Evolutionary conservation across 2,329 filamentous ascomycete species (phyloP).

Genomic region (Colletotrichum ledebouriae): DNA sequence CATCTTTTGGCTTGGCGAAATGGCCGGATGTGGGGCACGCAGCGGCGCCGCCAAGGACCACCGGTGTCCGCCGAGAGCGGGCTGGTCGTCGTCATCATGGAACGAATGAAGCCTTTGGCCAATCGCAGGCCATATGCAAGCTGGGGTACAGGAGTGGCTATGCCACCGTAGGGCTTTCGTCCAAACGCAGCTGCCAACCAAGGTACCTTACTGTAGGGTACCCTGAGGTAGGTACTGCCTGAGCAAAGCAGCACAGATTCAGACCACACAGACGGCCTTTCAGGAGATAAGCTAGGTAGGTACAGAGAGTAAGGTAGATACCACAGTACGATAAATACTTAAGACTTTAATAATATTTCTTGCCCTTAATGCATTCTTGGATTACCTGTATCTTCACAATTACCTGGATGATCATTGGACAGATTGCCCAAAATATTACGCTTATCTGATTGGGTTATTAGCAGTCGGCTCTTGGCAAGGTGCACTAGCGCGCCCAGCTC

Average conservation of each 20-base stretch:
- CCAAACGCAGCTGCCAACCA: slow-evolving; percentile 20
- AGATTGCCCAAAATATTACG: not conserved
- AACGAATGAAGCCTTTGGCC: slow-evolving; percentile 24
- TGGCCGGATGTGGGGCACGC: slow-evolving; percentile 35
- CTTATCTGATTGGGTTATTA: slow-evolving; percentile 16
- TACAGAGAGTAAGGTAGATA: no score
- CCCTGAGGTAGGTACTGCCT: no score
- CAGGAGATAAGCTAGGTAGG: no score
- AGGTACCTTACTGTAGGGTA: no score
- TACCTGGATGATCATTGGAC: slow-evolving; percentile 5
- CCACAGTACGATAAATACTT: no score
- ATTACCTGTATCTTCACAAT: no score
- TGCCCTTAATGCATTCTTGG: not conserved
- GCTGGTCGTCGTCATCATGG: slow-evolving; percentile 40
- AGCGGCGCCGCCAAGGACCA: slow-evolving; percentile 41
- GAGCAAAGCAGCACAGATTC: not conserved
- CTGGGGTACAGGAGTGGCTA: slow-evolving; percentile 26
- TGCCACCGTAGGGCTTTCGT: slow-evolving; percentile 25
- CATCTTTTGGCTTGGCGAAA: not conserved
- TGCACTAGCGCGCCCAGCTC: slow-evolving; percentile 11
- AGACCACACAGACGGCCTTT: not conserved
- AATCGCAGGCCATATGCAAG: slow-evolving; percentile 22
- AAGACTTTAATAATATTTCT: no score
- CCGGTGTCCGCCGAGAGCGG: slow-evolving; percentile 40
- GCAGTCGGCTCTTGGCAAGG: slow-evolving; percentile 37